Base-by-base conservation (phyloP, 495 filamentous ascomycete genomes). In the Penicillium canariense region DNA sequence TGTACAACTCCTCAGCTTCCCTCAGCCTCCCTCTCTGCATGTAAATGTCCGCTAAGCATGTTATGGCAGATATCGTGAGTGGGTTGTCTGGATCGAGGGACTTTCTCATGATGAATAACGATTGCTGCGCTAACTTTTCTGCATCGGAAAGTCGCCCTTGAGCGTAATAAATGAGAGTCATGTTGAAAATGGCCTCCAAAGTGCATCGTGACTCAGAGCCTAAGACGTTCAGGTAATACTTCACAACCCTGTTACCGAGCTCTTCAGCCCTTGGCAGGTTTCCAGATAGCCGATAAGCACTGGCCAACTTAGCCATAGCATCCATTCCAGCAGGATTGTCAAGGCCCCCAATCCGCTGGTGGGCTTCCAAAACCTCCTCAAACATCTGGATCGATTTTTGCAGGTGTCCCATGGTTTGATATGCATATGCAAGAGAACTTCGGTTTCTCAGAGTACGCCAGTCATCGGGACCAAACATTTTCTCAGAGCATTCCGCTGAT, bases 381-480 rank as follows among this genome's bases (percentile, higher is more conserved):
- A 43, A 43, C 12, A 26, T n/a, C 12, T 43, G 4, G 23, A 43
- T 43, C 15, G 39, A 43, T 26, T 43, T 26, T 14, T n/a, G 17
- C 18, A 12, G 23, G 0, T 47, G 11, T 0, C 36, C 54, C 48
- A 57, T 42, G 2, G 5, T 11, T 7, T 17, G 18, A 34, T 54
- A 62, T 12, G 22, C 23, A 5, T 2, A 23, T 17, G 50, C 61
- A 4, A 65, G 40, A 44, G 25, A 39, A 15, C 11, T 32, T 14
- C 50, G 42, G 11, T 12, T 30, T 20, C 1, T 10, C 23, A 54
- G 12, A 12, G 44, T 42, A 25, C 15, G 5, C 1, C 25, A 8
- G 25, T 49, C 44, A 20, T 61, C 40, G n/a, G 35, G 10, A 4
- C 68, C 66, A 5, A 66, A 50, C n/a, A 58, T 12, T 25, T 2